Percentiles rank a stretch among this genome's conserved stretches.
Evolutionary conservation across 345 rosid species (phyloP).

Genomic region (Pistacia atlantica): DNA sequence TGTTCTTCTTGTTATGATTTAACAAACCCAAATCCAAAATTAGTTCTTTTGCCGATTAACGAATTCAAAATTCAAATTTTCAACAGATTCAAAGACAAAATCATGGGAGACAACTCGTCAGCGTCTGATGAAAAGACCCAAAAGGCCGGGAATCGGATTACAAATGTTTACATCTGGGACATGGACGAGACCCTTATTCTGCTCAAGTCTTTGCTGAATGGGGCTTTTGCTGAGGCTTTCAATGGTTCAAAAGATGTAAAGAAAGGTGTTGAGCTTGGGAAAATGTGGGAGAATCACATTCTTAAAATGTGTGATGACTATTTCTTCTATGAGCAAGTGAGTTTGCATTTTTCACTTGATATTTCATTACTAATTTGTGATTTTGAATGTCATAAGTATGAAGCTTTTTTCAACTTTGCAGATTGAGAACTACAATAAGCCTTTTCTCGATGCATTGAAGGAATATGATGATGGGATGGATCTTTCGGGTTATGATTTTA

Average conservation of each 20-base stretch:
- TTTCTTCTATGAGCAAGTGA: conserved; percentile 83
- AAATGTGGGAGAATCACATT: conserved; percentile 81
- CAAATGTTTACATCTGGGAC: conserved; percentile 80
- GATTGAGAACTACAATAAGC: conserved; percentile 84
- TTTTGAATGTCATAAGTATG: too few species aligned
- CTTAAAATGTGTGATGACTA: conserved; percentile 65
- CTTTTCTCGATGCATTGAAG: conserved; percentile 63
- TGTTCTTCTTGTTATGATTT: too few species aligned
- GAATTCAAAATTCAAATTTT: neutral
- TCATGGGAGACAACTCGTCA: conserved; percentile 31
- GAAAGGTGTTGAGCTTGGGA: conserved; percentile 73
- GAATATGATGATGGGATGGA: conserved; percentile 70
- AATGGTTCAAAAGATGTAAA: conserved; percentile 59
- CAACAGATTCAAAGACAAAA: neutral
- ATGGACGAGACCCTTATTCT: conserved; percentile 95
- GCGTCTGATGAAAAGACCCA: conserved; percentile 24
- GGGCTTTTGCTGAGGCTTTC: conserved; percentile 59
- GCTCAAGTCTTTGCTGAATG: conserved; percentile 77
- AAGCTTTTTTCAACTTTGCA: conserved; percentile 24
- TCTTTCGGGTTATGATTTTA: conserved; percentile 67
- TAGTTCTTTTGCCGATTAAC: neutral
- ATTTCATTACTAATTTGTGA: neutral
- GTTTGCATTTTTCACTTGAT: conserved; percentile 10
- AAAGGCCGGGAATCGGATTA: conserved; percentile 28
- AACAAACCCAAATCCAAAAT: neutral